Conservation (phyloP, 164 flowering plant species). For the Kingdonia uniflora region DNA sequence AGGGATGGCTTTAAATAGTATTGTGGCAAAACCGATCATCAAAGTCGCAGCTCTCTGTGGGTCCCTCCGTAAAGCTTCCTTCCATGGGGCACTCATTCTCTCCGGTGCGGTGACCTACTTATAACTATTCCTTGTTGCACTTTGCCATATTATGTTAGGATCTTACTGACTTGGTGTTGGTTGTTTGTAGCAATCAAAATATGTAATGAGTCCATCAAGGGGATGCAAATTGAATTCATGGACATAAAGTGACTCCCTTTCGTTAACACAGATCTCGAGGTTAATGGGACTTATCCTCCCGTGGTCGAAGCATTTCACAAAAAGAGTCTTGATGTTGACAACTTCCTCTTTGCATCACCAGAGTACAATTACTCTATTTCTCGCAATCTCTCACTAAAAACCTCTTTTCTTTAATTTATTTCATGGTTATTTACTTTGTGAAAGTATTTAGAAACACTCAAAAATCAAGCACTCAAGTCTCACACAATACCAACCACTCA, state of each 20-base stretch:
- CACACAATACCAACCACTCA: too few species aligned
- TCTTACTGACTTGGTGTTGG: not conserved
- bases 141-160: not conserved
- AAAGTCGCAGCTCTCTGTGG: slow-evolving; percentile 73
- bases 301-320: slow-evolving; percentile 38
- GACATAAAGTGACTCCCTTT: slow-evolving; percentile 34
- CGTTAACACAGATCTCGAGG: slow-evolving; percentile 45
- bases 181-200: slow-evolving; percentile 22
- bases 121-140: not conserved
- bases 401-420: not conserved
- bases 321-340: slow-evolving; percentile 33
- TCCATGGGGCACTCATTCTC: slow-evolving; percentile 60
- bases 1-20: too few species aligned
- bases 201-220: slow-evolving; percentile 19
- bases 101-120: slow-evolving; percentile 34
- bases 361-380: slow-evolving; percentile 46
- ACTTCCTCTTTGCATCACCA: slow-evolving; percentile 45
- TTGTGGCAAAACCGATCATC: slow-evolving; percentile 24
- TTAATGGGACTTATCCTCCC: slow-evolving; percentile 30
- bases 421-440: not conserved
- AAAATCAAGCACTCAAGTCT: too few species aligned
- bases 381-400: slow-evolving; percentile 11
- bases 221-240: slow-evolving; percentile 31
- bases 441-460: too few species aligned
- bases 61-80: slow-evolving; percentile 73